A percentile compares a stretch with the other conserved stretches of the same genome.
These are phyloP conservation scores for Jacaranda mimosifolia DNA, from an alignment of 257 asterid genomes.

Conservation along the genomic window DNA sequence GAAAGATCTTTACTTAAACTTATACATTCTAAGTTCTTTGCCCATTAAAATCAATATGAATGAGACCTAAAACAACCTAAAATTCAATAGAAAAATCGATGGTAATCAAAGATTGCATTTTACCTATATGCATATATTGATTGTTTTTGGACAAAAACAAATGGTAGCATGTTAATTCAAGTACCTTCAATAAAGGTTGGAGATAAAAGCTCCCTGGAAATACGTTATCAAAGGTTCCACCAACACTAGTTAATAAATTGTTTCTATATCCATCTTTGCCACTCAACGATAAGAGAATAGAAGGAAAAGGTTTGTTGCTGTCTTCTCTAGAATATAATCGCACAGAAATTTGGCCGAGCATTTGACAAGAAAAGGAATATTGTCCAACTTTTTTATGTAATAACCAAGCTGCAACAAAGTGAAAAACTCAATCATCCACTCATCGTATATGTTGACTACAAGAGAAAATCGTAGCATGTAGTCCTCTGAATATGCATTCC, in stretches of 20 bases:
- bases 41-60: too few species aligned
- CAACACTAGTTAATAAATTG: slow-evolving; percentile 83
- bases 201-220: slow-evolving; percentile 81
- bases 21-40: too few species aligned
- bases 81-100: too few species aligned
- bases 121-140: too few species aligned
- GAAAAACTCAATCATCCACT: slow-evolving; percentile 31
- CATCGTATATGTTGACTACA: slow-evolving; percentile 6
- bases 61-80: too few species aligned
- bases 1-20: too few species aligned
- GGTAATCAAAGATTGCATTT: too few species aligned
- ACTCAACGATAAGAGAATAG: slow-evolving; percentile 88
- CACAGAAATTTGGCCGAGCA: slow-evolving; percentile 83
- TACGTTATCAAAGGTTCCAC: slow-evolving; percentile 80
- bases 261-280: slow-evolving; percentile 98
- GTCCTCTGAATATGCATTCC: too few species aligned
- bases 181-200: too few species aligned
- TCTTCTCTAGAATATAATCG: slow-evolving; percentile 70
- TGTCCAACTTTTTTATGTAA: slow-evolving; percentile 33
- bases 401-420: slow-evolving; percentile 81
- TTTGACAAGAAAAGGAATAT: slow-evolving; percentile 86
- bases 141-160: background rate
- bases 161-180: slow-evolving; percentile 14
- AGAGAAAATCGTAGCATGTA: background rate
- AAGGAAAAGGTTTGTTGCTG: slow-evolving; percentile 75